Percentiles rank a stretch among this genome's conserved stretches.
phyloP scores from a whole-genome alignment of 2,329 filamentous ascomycete genomes.

The Metarhizium guizhouense region DNA sequence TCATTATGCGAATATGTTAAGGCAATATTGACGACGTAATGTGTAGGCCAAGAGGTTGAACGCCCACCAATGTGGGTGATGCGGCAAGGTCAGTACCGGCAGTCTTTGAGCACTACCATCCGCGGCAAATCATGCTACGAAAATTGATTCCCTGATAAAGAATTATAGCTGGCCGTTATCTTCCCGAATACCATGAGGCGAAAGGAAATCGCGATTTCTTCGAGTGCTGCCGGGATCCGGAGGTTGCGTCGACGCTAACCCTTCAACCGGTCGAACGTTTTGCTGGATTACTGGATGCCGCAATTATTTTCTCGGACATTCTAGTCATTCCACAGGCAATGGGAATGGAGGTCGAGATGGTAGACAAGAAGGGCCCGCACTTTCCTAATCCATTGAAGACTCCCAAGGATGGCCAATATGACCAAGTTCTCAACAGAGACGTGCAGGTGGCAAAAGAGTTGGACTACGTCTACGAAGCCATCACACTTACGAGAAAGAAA shows the following conservation, averaged over 20 bases:
- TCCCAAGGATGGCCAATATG: constrained; percentile 78
- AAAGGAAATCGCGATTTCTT: constrained; percentile 93
- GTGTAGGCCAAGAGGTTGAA: constrained; percentile 75
- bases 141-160: not conserved
- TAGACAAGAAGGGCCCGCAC: constrained; percentile 92
- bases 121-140: not conserved
- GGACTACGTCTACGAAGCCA: constrained; percentile 92
- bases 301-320: constrained; percentile 98
- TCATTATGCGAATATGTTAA: not conserved
- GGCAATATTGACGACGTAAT: constrained; percentile 1
- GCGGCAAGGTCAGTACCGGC: constrained; percentile 68
- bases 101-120: not conserved
- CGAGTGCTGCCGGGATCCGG: constrained; percentile 88
- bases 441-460: constrained; percentile 82
- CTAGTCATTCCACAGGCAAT: constrained; percentile 95
- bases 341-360: constrained; percentile 98
- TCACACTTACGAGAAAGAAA: constrained; percentile 84
- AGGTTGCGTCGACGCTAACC: constrained; percentile 87
- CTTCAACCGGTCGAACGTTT: constrained; percentile 92
- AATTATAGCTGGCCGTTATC: constrained; percentile 75
- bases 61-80: constrained; percentile 97
- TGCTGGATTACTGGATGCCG: constrained; percentile 82
- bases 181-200: constrained; percentile 94
- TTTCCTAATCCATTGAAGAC: constrained; percentile 78
- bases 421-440: constrained; percentile 61